Base-by-base conservation (phyloP, 495 filamentous ascomycete species). In the Parathielavia appendiculata region DNA sequence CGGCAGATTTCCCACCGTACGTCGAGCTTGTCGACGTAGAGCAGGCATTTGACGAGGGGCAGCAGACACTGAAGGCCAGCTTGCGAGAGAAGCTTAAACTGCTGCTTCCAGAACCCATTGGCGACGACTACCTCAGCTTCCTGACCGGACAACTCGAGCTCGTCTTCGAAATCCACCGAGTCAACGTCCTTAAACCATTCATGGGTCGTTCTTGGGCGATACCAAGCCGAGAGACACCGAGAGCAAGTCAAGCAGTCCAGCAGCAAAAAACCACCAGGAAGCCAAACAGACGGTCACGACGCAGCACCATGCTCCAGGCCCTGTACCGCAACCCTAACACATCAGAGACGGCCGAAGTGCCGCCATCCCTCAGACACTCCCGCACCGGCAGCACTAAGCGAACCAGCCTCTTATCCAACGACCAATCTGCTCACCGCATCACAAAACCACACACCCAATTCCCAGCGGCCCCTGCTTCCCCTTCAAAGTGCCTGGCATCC, bases 21-120 rank as follows among this genome's bases (percentile, higher is more conserved):
- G 34, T 67, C 19, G 68, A 71, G 41, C 64, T 71, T 7, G 56
- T 49, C 36, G 68, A 71, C 22, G 39, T 69, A 17, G 64, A 69
- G 30, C 62, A 67, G 22, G 56, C 57, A n/a, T 58, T 69, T 50
- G 65, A 69, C 38, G 58, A 63, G 0, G 46, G 47, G 1, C 62
- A 69, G 46, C 58, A 61, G 7, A 19, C 41, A 8, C 57, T 71
- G 22, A 71, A 71, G 17, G 16, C 35, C 23, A 57, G 54, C 38
- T 32, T 71, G 14, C 58, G 63, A 30, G 64, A 67, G 19, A 69
- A 61, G 34, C 66, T 71, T 13, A n/a, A 60, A 11, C 62, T 71
- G 11, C 47, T 71, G 0, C 54, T 69, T 10, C 66, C 68, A 4
- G 30, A 19, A 13, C 41, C 16, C 12, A 47, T 66, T 12, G 66